Percentiles rank a stretch among this genome's conserved stretches.
phyloP scores from a whole-genome alignment of 305 asterid genomes.

The Rubia occidens region DNA sequence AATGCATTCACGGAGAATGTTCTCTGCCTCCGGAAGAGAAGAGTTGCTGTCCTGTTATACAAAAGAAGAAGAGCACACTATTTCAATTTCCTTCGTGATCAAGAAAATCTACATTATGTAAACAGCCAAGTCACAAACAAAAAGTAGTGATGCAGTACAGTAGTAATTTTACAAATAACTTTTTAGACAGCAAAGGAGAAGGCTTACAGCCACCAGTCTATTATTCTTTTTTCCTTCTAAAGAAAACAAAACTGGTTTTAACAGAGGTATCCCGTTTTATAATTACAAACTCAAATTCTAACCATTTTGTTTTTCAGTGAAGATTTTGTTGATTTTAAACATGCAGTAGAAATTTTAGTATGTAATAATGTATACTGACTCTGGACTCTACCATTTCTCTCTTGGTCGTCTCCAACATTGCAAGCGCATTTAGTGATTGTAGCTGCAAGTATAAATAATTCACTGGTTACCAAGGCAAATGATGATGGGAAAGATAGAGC shows the following conservation, averaged over 20 bases:
- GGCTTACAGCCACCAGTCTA: neutral
- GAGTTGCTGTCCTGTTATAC: slow-evolving; percentile 32
- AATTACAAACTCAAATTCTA: neutral
- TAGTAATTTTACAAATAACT: neutral
- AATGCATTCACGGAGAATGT: slow-evolving; percentile 50
- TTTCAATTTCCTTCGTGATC: neutral
- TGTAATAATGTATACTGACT: slow-evolving; percentile 30
- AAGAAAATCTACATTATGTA: neutral
- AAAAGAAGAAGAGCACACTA: neutral
- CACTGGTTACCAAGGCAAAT: slow-evolving; percentile 6
- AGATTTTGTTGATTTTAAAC: neutral
- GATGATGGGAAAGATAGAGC: neutral
- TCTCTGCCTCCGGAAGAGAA: slow-evolving; percentile 31
- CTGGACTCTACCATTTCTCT: slow-evolving; percentile 35
- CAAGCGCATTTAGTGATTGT: slow-evolving; percentile 69
- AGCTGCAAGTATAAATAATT: slow-evolving; percentile 43
- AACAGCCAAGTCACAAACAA: neutral
- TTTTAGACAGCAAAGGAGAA: neutral
- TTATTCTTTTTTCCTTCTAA: neutral
- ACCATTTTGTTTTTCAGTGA: neutral
- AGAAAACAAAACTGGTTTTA: neutral
- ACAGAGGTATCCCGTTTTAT: neutral
- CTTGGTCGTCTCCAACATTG: slow-evolving; percentile 42
- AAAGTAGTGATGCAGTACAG: neutral
- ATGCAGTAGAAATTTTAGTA: neutral